A percentile compares a stretch with the other conserved stretches of the same genome.
These are phyloP conservation scores for Astragalus glycyphyllos DNA, from an alignment of 306 rosid species.

Conservation along the genomic window DNA sequence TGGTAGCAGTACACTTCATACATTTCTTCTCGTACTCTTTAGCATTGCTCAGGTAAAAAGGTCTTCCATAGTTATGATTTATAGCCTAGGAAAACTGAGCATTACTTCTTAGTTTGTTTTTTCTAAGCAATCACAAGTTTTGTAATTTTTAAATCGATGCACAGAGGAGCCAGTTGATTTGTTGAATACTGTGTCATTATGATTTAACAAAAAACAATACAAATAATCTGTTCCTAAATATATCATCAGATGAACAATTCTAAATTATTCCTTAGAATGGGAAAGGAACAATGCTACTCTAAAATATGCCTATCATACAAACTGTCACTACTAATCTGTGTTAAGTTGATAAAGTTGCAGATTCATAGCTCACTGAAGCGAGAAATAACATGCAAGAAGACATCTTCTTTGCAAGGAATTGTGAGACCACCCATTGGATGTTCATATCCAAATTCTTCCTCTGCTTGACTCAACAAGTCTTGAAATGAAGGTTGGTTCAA, in stretches of 20 bases:
- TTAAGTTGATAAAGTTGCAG: neutral
- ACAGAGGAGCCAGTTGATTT: neutral
- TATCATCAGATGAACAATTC: neutral
- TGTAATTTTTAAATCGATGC: conserved; percentile 1
- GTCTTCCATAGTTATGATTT: neutral
- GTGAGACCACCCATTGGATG: conserved; percentile 42
- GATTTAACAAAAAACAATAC: conserved; percentile 1
- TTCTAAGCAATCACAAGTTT: neutral
- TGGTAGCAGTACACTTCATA: too few relatives aligned
- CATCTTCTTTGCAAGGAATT: conserved; percentile 31
- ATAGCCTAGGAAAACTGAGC: neutral
- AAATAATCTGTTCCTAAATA: neutral
- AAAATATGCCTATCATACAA: neutral
- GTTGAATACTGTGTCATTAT: conserved; percentile 19
- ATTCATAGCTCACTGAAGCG: neutral
- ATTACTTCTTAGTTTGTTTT: neutral
- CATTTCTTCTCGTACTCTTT: too few relatives aligned
- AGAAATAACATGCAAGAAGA: conserved; percentile 4
- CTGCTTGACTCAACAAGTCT: conserved; percentile 15
- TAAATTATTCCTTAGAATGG: conserved; percentile 1
- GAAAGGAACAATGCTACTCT: conserved; percentile 13
- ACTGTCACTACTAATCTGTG: neutral
- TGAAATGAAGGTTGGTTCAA: conserved; percentile 33
- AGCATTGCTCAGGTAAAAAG: too few relatives aligned
- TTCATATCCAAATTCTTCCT: conserved; percentile 26